Evolutionary conservation across 345 rosid species (phyloP), one percentile per base, ranked within the genome.

Genomic region (Clarkia xantiana): DNA sequence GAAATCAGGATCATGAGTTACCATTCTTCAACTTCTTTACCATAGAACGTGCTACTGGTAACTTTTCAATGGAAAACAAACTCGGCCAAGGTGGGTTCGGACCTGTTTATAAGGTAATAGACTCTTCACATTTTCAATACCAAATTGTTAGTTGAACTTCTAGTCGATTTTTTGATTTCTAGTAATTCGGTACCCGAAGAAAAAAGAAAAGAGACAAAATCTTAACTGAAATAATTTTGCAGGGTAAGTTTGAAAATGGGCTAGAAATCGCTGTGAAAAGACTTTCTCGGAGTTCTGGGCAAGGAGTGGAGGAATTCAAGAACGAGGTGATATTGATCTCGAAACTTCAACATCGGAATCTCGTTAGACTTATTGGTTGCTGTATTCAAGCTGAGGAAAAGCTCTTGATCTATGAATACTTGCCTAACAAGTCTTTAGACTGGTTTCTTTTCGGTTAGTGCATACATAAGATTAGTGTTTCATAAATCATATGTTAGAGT

Each of bases 51-150:
- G 86, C 80, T 11, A 76, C 80, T 2, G 25, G 62, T 17, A 47
- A 65, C 9, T 79, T 79, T 18, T 59, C 76, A 0, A 19, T 47
- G 6, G 47, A 40, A 1, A 74, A 74, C 41, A 76, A 71, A 59
- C 56, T 79, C 3, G 86, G 82, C 0, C 65, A 71, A 55, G 86
- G 86, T 0, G 82, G 82, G 18, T 76, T 76, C 57, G 86, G 82
- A 5, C 57, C 51, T 3, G 84, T 78, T 59, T 76, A 68, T 65
- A 67, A 67, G 75, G 73, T 53, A 55, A 51, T 14, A 25, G 36
- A 29, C 8, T 29, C 36, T 43, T 14, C 40, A 14, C 57, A 14
- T 18, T 0, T 0, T 14, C 9, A 12, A 14, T 12, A 2, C 7
- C 18, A 0, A 6, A 19, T 13, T 1, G 18, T 22, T 22, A 17